Conservation (phyloP, 805 yeast genomes). For the Myxozyma neotropica region DNA sequence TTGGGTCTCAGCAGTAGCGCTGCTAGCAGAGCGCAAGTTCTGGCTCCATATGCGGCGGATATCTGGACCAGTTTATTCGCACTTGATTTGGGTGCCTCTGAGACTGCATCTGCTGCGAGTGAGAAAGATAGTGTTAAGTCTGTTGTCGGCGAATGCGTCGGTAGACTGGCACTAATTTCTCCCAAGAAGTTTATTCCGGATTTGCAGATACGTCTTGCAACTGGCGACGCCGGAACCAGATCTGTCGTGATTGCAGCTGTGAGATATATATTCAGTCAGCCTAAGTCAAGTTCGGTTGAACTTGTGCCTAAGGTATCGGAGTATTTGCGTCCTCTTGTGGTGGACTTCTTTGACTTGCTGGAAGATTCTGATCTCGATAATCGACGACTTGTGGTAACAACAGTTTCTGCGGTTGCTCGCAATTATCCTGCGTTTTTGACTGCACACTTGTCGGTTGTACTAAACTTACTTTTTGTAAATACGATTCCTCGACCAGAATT, state of each 20-base stretch:
- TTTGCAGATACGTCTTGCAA: slow-evolving; percentile 38
- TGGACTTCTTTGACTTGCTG: slow-evolving; percentile 39
- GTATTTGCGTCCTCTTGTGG: slow-evolving; percentile 37
- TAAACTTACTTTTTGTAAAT: slow-evolving; percentile 58
- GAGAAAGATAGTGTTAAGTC: slow-evolving; percentile 24
- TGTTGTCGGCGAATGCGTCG: slow-evolving; percentile 30
- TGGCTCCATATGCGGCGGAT: slow-evolving; percentile 30
- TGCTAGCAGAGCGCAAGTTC: not conserved
- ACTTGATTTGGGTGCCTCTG: slow-evolving; percentile 7
- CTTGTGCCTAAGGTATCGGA: slow-evolving; percentile 31
- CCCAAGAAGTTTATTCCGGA: slow-evolving; percentile 41
- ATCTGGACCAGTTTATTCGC: slow-evolving; percentile 35
- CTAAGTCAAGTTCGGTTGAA: slow-evolving; percentile 33
- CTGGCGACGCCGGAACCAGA: slow-evolving; percentile 34
- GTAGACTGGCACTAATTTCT: slow-evolving; percentile 37
- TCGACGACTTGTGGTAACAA: slow-evolving; percentile 61
- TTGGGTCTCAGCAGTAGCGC: slow-evolving; percentile 1
- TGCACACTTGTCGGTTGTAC: slow-evolving; percentile 50
- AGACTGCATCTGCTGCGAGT: slow-evolving; percentile 6
- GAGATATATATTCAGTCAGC: slow-evolving; percentile 44
- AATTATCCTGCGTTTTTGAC: slow-evolving; percentile 54
- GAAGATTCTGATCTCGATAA: slow-evolving; percentile 52
- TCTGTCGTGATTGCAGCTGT: slow-evolving; percentile 44
- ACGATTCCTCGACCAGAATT: slow-evolving; percentile 58
- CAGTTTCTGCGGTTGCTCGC: slow-evolving; percentile 61